Evolutionary conservation across 768 basidiomycete species (phyloP), one percentile per base, ranked within the genome.

Genomic region (Fomitopsis serialis): DNA sequence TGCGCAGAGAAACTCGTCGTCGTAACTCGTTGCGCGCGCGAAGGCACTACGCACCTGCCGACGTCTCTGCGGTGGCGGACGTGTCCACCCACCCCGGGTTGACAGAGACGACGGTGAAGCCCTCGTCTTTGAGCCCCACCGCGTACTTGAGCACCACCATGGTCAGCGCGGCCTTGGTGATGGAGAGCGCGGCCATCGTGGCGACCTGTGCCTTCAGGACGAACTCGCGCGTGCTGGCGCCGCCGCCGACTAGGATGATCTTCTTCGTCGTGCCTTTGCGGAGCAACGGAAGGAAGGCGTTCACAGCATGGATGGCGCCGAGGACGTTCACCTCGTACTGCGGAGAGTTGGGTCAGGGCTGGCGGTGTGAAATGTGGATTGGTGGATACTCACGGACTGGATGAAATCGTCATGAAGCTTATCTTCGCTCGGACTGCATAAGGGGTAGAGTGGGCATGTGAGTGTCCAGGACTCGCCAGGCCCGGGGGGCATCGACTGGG

Each of bases 201-300:
- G 42, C 25, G n/a, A 52, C 37, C 4, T 54, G 60, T 12, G 50
- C 10, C 7, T 17, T 4, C 15, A 66, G 29, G 2, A 61, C 62
- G 21, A 67, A 40, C 2, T 68, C 64, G 3, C 51, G 40, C 55
- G 69, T 67, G 8, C 53, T 70, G 15, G 66, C 43, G 19, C 63
- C 69, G 17, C 58, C 65, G 57, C 58, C 61, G 45, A 75, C 43
- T 0, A 64, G 62, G 50, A 73, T 57, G 43, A 75, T 67, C 48
- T 66, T 71, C 62, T 73, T 71, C 22, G 48, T 45, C 15, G 59
- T 43, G 2, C 70, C 66, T 3, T 63, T 61, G 34, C 57, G 55
- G 22, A 76, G 61, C 15, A 75, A 63, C 3, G 74, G 74, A 15
- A 77, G 65, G 63, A 76, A 71, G 2, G 61, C 61, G 52, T 69